Percentiles rank a stretch among this genome's conserved stretches.
Evolutionary conservation across 768 basidiomycete species (phyloP).

Genomic region (Tulasnella sp.): DNA sequence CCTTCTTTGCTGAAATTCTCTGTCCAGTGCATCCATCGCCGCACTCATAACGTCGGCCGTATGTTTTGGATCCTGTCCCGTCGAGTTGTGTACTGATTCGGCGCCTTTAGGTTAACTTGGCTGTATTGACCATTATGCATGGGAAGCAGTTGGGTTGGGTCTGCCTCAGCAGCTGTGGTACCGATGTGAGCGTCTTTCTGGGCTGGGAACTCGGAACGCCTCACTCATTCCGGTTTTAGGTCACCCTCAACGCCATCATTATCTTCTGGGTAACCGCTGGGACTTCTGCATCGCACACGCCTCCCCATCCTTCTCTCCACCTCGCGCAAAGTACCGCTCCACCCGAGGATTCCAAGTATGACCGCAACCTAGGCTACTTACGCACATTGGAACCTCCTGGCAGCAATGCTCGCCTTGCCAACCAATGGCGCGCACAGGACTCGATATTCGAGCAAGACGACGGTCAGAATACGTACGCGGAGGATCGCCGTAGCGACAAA

Average conservation of each 20-base stretch:
- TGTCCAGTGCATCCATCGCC: constrained; percentile 32
- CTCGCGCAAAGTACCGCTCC: too few relatives aligned
- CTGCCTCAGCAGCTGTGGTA: constrained; percentile 33
- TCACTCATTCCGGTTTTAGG: constrained; percentile 23
- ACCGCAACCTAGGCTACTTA: too few relatives aligned
- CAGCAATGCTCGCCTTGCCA: too few relatives aligned
- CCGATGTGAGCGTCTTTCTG: constrained; percentile 25
- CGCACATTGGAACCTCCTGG: too few relatives aligned
- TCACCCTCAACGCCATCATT: constrained; percentile 36
- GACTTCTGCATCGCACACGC: too few relatives aligned
- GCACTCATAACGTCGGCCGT: constrained; percentile 40
- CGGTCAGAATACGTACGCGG: too few relatives aligned
- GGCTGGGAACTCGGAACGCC: background rate
- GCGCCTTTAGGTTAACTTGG: constrained; percentile 31
- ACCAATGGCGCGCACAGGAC: too few relatives aligned
- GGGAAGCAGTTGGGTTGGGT: constrained; percentile 39
- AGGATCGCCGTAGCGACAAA: too few relatives aligned
- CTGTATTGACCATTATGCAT: constrained; percentile 34
- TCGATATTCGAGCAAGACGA: too few relatives aligned
- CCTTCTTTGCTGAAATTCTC: background rate
- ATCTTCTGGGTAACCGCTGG: constrained; percentile 44
- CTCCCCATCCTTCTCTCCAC: too few relatives aligned
- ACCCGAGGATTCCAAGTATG: too few relatives aligned
- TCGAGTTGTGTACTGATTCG: background rate
- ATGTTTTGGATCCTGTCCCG: constrained; percentile 1